Evolutionary conservation across 768 basidiomycete genomes (phyloP).

Genomic region (Russula emetica): DNA sequence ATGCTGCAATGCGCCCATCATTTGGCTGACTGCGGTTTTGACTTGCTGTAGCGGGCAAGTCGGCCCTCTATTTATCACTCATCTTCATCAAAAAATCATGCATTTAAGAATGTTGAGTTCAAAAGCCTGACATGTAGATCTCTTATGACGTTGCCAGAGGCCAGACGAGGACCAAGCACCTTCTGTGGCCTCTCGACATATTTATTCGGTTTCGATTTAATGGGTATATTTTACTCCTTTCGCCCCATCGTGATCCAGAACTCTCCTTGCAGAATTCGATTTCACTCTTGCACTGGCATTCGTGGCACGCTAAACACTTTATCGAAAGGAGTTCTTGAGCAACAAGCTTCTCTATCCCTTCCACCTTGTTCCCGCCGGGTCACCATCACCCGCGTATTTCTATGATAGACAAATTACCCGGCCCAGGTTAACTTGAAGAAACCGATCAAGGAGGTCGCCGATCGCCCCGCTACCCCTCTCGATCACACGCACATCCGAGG

Average conservation of each 20-base stretch:
- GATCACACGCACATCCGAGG: not conserved
- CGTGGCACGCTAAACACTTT: conserved; percentile 72
- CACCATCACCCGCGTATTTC: conserved; percentile 27
- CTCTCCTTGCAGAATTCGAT: conserved; percentile 57
- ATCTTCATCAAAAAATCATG: too few relatives aligned
- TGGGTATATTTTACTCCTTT: not conserved
- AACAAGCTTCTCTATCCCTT: conserved; percentile 54
- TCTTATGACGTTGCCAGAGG: too few relatives aligned
- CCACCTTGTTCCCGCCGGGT: conserved; percentile 37
- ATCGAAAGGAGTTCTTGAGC: conserved; percentile 63
- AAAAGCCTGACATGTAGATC: too few relatives aligned
- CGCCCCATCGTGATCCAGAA: conserved; percentile 41
- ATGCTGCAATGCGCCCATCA: too few relatives aligned
- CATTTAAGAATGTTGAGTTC: too few relatives aligned
- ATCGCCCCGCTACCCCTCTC: conserved; percentile 6
- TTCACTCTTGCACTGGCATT: conserved; percentile 56
- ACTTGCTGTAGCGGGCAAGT: too few relatives aligned
- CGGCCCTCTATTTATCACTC: too few relatives aligned
- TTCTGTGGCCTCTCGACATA: too few relatives aligned
- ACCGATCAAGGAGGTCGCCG: conserved; percentile 46
- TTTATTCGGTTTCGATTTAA: too few relatives aligned
- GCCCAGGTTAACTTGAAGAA: conserved; percentile 31
- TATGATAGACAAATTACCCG: conserved; percentile 15
- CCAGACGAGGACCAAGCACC: too few relatives aligned
- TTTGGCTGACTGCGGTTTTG: too few relatives aligned